These are phyloP conservation scores for Sphenostylis stenocarpa DNA, from an alignment of 306 rosid genomes.

Conservation along the genomic window DNA sequence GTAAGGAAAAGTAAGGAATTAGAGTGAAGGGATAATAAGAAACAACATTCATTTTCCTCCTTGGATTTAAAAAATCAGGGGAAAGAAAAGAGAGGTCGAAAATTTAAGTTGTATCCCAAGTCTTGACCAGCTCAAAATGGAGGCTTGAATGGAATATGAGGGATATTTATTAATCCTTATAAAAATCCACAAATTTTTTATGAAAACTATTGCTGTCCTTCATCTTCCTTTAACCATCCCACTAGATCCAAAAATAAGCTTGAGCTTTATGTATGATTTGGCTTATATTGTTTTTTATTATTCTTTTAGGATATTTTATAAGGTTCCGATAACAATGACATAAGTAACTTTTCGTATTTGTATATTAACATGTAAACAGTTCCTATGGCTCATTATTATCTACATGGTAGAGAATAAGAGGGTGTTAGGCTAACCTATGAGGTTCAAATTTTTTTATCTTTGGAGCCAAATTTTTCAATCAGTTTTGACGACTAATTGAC, in stretches of 20 bases:
- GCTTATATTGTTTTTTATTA: neutral
- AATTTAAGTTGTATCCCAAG: neutral
- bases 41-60: too few species aligned
- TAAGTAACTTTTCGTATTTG: too few species aligned
- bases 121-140: constrained; percentile 3
- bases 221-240: neutral
- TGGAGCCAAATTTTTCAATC: neutral
- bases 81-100: neutral
- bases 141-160: neutral
- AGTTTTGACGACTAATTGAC: neutral
- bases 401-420: neutral
- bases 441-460: neutral
- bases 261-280: neutral
- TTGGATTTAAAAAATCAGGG: neutral
- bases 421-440: neutral
- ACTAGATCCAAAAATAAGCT: neutral
- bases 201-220: neutral
- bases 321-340: neutral
- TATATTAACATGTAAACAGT: too few species aligned
- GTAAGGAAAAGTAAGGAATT: neutral
- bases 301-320: neutral
- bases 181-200: neutral
- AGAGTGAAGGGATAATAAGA: neutral
- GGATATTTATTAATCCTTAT: neutral
- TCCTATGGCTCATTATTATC: too few species aligned